Percentiles rank a stretch among this genome's conserved stretches.
Evolutionary conservation across 2,329 filamentous ascomycete genomes (phyloP).

Genomic region (Endoconidiophora laricicola): DNA sequence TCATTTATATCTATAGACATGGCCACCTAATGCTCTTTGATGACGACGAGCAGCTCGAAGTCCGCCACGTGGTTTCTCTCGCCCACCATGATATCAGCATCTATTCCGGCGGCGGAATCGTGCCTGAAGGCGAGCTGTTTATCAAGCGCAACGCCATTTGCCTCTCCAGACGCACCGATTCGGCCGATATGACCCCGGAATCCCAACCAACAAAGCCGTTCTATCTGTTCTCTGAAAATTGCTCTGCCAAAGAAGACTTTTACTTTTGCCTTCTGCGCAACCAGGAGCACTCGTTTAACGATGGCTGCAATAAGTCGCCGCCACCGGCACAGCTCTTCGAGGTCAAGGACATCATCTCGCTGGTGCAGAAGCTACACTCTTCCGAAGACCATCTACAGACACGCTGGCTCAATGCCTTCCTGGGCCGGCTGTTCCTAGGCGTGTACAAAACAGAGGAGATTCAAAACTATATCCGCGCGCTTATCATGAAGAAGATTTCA

Average conservation of each 20-base stretch:
- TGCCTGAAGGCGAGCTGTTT: conserved; percentile 84
- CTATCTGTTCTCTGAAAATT: conserved; percentile 86
- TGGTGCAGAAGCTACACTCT: conserved; percentile 82
- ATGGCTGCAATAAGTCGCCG: conserved; percentile 23
- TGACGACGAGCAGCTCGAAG: conserved; percentile 85
- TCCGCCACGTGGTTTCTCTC: conserved; percentile 87
- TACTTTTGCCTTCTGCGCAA: conserved; percentile 84
- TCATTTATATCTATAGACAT: conserved; percentile 39
- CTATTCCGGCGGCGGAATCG: conserved; percentile 56
- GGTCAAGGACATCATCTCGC: conserved; percentile 67
- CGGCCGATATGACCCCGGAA: conserved; percentile 38
- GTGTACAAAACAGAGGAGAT: conserved; percentile 73
- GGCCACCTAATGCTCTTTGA: conserved; percentile 97
- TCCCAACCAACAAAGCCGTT: conserved; percentile 58
- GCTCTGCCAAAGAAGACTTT: conserved; percentile 95
- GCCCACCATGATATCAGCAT: conserved; percentile 74
- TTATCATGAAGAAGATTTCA: conserved; percentile 91
- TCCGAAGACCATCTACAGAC: conserved; percentile 83
- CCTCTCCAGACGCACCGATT: conserved; percentile 47
- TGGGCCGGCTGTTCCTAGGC: conserved; percentile 76
- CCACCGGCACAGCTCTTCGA: conserved; percentile 59
- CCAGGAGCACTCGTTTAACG: conserved; percentile 47
- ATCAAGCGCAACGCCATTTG: conserved; percentile 88
- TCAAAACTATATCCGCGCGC: conserved; percentile 61
- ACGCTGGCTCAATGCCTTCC: conserved; percentile 81